phyloP scores from a whole-genome alignment of 768 basidiomycete genomes.

The Tephrocybe sp. region DNA sequence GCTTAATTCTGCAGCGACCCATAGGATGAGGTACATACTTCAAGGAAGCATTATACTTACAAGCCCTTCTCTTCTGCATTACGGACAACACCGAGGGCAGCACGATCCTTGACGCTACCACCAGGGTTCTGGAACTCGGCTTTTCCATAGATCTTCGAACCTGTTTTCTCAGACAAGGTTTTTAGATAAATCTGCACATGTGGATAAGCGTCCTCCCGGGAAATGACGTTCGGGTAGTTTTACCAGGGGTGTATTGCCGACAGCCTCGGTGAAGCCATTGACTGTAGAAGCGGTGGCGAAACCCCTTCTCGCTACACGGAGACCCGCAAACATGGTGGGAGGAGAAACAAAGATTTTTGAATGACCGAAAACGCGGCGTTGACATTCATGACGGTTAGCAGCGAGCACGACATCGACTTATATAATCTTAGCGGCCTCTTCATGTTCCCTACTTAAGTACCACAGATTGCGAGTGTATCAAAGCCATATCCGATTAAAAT shows the following conservation, averaged over 20 bases:
- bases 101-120: constrained; percentile 96
- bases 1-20: constrained; percentile 55
- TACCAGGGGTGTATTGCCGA: constrained; percentile 94
- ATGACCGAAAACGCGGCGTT: not conserved
- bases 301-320: constrained; percentile 29
- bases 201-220: not conserved
- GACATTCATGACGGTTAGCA: constrained; percentile 14
- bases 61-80: constrained; percentile 85
- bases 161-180: constrained; percentile 77
- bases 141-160: constrained; percentile 87
- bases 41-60: constrained; percentile 41
- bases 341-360: constrained; percentile 14
- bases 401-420: constrained; percentile 40
- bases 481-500: constrained; percentile 18
- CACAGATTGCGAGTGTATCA: no score
- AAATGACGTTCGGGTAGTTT: constrained; percentile 21
- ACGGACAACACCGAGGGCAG: constrained; percentile 83
- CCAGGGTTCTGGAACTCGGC: constrained; percentile 99
- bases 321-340: constrained; percentile 32
- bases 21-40: not conserved
- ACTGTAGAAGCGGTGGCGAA: constrained; percentile 47
- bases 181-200: constrained; percentile 77
- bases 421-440: constrained; percentile 24
- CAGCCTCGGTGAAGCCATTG: constrained; percentile 81
- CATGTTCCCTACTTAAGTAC: constrained; percentile 1